phyloP scores from a whole-genome alignment of 495 filamentous ascomycete species.

The Mytilinidion resinicola region DNA sequence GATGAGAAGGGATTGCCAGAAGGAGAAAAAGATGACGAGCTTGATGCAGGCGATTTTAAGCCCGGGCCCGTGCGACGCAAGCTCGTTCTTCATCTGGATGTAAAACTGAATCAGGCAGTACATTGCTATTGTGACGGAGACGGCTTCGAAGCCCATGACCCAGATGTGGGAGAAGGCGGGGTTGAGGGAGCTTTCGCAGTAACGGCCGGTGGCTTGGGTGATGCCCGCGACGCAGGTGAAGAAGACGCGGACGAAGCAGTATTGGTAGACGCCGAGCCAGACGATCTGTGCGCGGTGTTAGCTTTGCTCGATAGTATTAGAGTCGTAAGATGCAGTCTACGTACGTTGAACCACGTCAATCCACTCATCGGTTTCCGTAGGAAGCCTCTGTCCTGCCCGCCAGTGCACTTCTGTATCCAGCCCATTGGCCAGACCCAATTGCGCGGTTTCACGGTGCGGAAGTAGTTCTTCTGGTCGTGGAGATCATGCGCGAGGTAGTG shows the following conservation, averaged over 20 bases:
- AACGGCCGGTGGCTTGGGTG: slow-evolving; percentile 60
- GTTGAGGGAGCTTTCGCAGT: slow-evolving; percentile 72
- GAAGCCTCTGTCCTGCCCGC: slow-evolving; percentile 52
- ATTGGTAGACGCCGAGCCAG: slow-evolving; percentile 83
- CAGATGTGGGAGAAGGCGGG: slow-evolving; percentile 79
- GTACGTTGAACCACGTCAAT: slow-evolving; percentile 81
- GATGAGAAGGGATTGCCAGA: slow-evolving; percentile 59
- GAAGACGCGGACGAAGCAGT: slow-evolving; percentile 79
- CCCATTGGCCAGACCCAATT: slow-evolving; percentile 71
- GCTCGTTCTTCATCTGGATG: slow-evolving; percentile 60
- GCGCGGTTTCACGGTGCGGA: slow-evolving; percentile 60
- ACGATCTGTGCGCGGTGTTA: slow-evolving; percentile 52
- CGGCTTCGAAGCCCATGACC: slow-evolving; percentile 63
- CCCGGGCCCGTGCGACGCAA: slow-evolving; percentile 67
- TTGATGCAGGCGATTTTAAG: slow-evolving; percentile 86
- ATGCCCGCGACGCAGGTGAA: slow-evolving; percentile 76
- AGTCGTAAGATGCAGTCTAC: slow-evolving; percentile 2
- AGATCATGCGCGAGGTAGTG: slow-evolving; percentile 74
- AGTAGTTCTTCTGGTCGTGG: slow-evolving; percentile 83
- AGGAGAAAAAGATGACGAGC: slow-evolving; percentile 89
- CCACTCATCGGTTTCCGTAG: slow-evolving; percentile 75
- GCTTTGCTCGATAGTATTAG: neutral
- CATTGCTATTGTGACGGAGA: slow-evolving; percentile 81
- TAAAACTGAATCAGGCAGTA: slow-evolving; percentile 91
- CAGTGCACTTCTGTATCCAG: slow-evolving; percentile 63